Base-by-base conservation (phyloP, 2,329 filamentous ascomycete genomes). In the Fulvia fulva region DNA sequence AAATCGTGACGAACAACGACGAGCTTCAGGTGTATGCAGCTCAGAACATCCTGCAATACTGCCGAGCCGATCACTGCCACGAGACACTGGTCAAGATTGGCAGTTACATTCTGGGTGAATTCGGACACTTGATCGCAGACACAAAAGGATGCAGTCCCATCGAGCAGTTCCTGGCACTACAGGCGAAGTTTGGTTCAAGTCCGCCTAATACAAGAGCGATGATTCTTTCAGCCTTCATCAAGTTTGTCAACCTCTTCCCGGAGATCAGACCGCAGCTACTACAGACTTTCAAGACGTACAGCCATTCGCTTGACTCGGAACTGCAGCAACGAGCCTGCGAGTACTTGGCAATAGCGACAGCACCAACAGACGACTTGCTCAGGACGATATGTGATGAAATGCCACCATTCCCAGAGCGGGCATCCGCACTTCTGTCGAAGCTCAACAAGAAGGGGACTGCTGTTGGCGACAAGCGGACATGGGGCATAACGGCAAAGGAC, bases 1-100 rank as follows among this genome's bases (percentile, higher is more conserved):
- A 99, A 74, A 97, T 99, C 67, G 92, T 97, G 59, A 97, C 94
- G 55, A 99, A 99, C 79, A 99, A 99, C 74, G 94, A 99, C 74
- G 93, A 97, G 74, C 82, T 99, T 11, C 94, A 99, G 75, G 88
- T 96, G 0, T 99, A 99, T 72, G 94, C 94, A 1, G 91, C 94
- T 4, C 90, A 96, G 71, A 95, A 95, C 67, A 91, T 94, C 22
- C 78, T 99, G 43, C 88, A 93, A 65, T 96, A 97, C 70, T 82
- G 97, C 74, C 96, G 96, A 74, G 86, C 87, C 19, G 90, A 96
- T 60, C 89, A 93, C 73, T 97, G 92, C 73, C 94, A 99, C 70
- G 94, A 99, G 77, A 99, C 93, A 1, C 76, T 99, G 60, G 91
- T 99, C 68, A 99, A 97, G 79, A 99, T 99, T 70, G 95, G 92